Conservation (phyloP, 306 rosid species). For the Vigna trinervia region DNA sequence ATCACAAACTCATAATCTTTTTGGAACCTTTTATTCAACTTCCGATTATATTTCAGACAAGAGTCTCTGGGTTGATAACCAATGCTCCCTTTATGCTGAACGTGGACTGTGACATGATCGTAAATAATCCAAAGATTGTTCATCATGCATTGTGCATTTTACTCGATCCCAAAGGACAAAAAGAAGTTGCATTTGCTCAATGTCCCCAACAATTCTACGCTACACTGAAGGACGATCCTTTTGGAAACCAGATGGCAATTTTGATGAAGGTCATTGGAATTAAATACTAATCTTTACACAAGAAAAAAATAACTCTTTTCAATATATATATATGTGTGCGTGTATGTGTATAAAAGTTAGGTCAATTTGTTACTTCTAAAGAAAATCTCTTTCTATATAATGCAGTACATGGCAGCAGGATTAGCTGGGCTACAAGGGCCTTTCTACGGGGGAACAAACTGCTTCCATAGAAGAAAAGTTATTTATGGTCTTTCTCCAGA, state of each 20-base stretch:
- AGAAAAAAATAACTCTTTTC: too few relatives aligned
- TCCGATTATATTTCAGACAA: conserved; percentile 47
- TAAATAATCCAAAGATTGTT: conserved; percentile 56
- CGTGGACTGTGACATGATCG: conserved; percentile 84
- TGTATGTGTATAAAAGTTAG: background rate
- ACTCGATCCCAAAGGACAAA: conserved; percentile 47
- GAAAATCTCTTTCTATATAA: background rate
- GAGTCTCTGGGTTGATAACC: conserved; percentile 75
- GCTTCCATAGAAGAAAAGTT: conserved; percentile 68
- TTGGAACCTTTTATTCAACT: background rate
- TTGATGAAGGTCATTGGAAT: background rate
- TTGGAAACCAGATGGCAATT: conserved; percentile 61
- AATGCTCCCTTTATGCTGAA: conserved; percentile 75
- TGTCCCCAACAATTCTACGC: conserved; percentile 60
- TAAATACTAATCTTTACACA: background rate
- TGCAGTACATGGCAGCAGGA: conserved; percentile 50
- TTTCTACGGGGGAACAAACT: conserved; percentile 59
- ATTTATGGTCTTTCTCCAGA: conserved; percentile 65
- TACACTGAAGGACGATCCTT: conserved; percentile 68
- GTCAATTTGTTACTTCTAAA: background rate
- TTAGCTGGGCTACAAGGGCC: conserved; percentile 66
- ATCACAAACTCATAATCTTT: background rate
- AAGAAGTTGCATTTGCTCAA: conserved; percentile 74
- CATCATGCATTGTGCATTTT: conserved; percentile 69
- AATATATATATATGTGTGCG: too few relatives aligned